Conservation (phyloP, 2,329 filamentous ascomycete genomes). For the Polytolypa hystricis region DNA sequence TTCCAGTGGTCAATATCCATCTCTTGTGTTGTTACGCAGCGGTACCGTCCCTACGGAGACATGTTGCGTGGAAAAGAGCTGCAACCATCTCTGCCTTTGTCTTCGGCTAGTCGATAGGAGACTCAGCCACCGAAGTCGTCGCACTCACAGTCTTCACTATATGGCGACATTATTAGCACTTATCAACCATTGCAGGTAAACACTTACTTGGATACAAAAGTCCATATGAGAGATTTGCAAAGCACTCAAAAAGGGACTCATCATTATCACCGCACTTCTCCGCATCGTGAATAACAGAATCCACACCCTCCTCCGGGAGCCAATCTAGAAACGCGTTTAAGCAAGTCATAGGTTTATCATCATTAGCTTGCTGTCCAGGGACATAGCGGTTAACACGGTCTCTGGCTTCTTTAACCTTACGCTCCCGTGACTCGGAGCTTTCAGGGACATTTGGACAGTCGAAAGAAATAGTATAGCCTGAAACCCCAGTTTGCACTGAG, state of each 20-base stretch:
- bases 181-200: not conserved
- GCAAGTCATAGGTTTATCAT: not conserved
- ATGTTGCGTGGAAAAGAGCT: not conserved
- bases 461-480: too few relatives aligned
- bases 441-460: too few relatives aligned
- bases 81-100: not conserved
- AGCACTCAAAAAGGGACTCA: not conserved
- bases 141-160: not conserved
- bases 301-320: not conserved
- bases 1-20: not conserved
- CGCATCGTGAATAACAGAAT: not conserved
- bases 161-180: too few relatives aligned
- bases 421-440: too few relatives aligned
- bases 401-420: too few relatives aligned
- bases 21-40: not conserved
- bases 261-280: not conserved
- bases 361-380: not conserved
- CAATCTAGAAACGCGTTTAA: conserved; percentile 1
- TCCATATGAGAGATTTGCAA: not conserved
- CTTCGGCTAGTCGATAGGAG: not conserved
- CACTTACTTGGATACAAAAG: not conserved
- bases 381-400: not conserved
- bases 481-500: too few relatives aligned
- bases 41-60: not conserved
- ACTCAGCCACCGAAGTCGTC: not conserved